Conservation (phyloP, 2,329 filamentous ascomycete species). For the Trichoderma atrobrunneum region DNA sequence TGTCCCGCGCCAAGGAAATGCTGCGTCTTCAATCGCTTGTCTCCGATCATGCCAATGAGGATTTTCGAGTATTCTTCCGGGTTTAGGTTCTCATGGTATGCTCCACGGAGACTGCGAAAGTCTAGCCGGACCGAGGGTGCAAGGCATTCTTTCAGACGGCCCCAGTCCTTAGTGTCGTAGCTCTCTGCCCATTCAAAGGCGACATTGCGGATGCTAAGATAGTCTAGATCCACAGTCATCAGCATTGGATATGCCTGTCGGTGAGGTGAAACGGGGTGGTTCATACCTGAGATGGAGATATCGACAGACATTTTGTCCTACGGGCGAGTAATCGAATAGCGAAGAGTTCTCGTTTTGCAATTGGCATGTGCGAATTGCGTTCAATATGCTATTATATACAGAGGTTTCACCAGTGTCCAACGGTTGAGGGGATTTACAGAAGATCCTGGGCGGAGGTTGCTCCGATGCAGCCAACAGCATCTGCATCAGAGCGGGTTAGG, state of each 20-base stretch:
- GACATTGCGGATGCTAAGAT: slow-evolving; percentile 20
- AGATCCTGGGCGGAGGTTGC: background rate
- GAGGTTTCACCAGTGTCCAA: background rate
- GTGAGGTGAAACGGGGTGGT: background rate
- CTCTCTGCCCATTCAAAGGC: slow-evolving; percentile 64
- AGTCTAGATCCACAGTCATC: slow-evolving; percentile 10
- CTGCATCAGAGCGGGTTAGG: background rate
- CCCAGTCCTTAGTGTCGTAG: slow-evolving; percentile 67
- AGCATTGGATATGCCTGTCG: background rate
- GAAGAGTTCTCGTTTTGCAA: background rate
- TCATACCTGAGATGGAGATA: slow-evolving; percentile 11
- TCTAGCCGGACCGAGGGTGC: slow-evolving; percentile 42
- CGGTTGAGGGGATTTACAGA: background rate
- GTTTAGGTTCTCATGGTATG: slow-evolving; percentile 19
- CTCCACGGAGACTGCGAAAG: slow-evolving; percentile 19
- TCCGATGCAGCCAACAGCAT: background rate
- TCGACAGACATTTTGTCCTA: background rate
- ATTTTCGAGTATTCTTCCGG: slow-evolving; percentile 18
- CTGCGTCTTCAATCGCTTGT: slow-evolving; percentile 61
- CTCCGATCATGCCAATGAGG: slow-evolving; percentile 43
- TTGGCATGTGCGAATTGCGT: background rate
- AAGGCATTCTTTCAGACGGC: slow-evolving; percentile 57
- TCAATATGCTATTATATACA: background rate
- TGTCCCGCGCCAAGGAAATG: slow-evolving; percentile 60
- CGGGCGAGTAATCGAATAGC: background rate